Evolutionary conservation across 495 filamentous ascomycete species (phyloP).

Genomic region (Letharia lupina): DNA sequence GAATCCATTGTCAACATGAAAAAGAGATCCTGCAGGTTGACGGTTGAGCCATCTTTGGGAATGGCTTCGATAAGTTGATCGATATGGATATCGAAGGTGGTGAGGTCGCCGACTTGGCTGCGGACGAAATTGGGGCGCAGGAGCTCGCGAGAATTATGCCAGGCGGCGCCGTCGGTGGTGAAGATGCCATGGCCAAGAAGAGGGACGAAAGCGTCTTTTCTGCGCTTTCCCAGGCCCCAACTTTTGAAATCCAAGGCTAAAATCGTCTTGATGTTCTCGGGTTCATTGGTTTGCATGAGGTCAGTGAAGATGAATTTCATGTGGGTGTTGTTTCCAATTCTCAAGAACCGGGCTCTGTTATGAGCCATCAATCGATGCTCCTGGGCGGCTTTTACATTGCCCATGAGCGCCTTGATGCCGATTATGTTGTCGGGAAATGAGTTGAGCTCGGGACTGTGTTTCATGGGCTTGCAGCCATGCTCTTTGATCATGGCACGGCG

Average conservation of each 20-base stretch:
- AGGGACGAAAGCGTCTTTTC: slow-evolving; percentile 39
- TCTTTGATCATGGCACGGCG: slow-evolving; percentile 20
- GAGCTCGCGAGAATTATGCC: slow-evolving; percentile 50
- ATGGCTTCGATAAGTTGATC: slow-evolving; percentile 42
- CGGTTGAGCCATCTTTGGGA: slow-evolving; percentile 38
- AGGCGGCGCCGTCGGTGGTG: slow-evolving; percentile 57
- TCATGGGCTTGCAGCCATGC: slow-evolving; percentile 23
- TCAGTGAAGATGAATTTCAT: slow-evolving; percentile 27
- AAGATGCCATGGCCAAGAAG: slow-evolving; percentile 59
- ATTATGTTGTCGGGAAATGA: slow-evolving; percentile 14
- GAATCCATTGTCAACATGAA: slow-evolving; percentile 57
- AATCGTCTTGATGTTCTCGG: slow-evolving; percentile 80
- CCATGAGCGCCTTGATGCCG: slow-evolving; percentile 8
- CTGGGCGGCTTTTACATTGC: slow-evolving; percentile 1
- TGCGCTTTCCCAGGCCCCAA: slow-evolving; percentile 41
- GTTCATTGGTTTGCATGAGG: slow-evolving; percentile 56
- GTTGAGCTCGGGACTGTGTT: slow-evolving; percentile 12
- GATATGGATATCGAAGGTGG: slow-evolving; percentile 50
- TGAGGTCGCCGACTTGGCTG: slow-evolving; percentile 36
- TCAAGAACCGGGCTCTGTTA: not conserved
- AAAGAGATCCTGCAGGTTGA: slow-evolving; percentile 55
- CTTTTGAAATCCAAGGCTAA: slow-evolving; percentile 74
- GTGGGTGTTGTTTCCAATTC: slow-evolving; percentile 26
- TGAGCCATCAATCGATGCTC: slow-evolving; percentile 11
- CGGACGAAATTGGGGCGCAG: slow-evolving; percentile 37